Evolutionary conservation across 352 stramenopile genomes (phyloP), one percentile per base, ranked within the genome.

Genomic region (Globisporangium okanoganense): DNA sequence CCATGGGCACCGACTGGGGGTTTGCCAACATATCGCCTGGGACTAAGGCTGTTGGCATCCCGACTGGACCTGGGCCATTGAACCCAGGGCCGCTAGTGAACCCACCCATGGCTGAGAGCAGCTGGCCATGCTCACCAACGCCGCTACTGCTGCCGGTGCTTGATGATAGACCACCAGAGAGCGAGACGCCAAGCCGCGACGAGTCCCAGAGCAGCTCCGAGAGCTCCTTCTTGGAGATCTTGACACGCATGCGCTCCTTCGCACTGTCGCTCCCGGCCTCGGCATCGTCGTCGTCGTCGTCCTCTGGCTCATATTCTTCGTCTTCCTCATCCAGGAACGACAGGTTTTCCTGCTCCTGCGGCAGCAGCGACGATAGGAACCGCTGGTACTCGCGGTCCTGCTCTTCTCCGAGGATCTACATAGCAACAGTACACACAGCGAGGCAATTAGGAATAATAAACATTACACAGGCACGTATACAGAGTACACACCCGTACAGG

Each of bases 261-360:
- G 52, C 65, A 5, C 62, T 56, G 4, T 51, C 52, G 9, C 59
- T 61, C 2, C 74, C 71, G 12, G 72, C 70, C 1, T 94, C 82
- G 7, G 88, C 76, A 3, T 91, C 81, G 1, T 88, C 80, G 0
- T 91, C 79, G 13, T 88, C 82, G 1, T 90, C 83, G 1, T 93
- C 85, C 33, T 90, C 79, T 1, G 86, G 82, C 6, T 75, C 70
- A 55, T 95, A 92, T 66, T 92, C 85, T 33, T 94, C 84, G 54
- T 92, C 85, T 52, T 95, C 85, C 56, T 95, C 85, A 64, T 95
- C 86, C 61, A 95, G 62, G 49, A 95, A 95, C 29, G 71, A 88
- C 51, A 95, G 41, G 49, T 92, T 79, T 47, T 79, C 80, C 48
- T 86, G 73, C n/a, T 90, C 78, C 10, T 78, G 73, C 18, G 86